phyloP scores from a whole-genome alignment of 805 yeast genomes.

The Saturnispora zaruensis region DNA sequence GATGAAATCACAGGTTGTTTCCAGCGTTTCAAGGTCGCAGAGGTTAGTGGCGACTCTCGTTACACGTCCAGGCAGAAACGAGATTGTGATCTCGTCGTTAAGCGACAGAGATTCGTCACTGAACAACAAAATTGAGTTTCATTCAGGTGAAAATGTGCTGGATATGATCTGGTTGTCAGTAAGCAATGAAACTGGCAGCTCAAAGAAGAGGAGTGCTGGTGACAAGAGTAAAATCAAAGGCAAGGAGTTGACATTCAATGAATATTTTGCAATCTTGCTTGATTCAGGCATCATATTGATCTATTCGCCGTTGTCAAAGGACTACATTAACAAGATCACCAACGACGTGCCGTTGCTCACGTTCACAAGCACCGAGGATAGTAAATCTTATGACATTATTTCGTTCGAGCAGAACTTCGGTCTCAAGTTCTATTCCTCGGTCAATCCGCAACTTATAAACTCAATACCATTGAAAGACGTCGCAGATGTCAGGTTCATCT shows the following conservation, averaged over 20 bases:
- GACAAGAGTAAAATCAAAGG: constrained; percentile 8
- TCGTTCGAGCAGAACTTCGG: constrained; percentile 25
- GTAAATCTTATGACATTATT: constrained; percentile 18
- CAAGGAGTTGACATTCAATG: constrained; percentile 2
- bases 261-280: constrained; percentile 20
- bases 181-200: constrained; percentile 2
- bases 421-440: constrained; percentile 20
- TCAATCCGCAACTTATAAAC: constrained; percentile 17
- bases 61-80: constrained; percentile 37
- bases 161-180: constrained; percentile 31
- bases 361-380: constrained; percentile 14
- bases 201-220: constrained; percentile 7
- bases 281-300: constrained; percentile 34
- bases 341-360: constrained; percentile 23
- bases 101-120: constrained; percentile 9
- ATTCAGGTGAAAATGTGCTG: constrained; percentile 31
- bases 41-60: constrained; percentile 27
- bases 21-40: constrained; percentile 3
- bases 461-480: constrained; percentile 17
- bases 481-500: constrained; percentile 6
- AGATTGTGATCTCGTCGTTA: constrained; percentile 35
- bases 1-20: constrained; percentile 10
- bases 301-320: constrained; percentile 37
- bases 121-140: constrained; percentile 33
- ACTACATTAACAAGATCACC: constrained; percentile 31